These are phyloP conservation scores for Dactylellina haptotyla DNA, from an alignment of 2,329 filamentous ascomycete species.

Conservation along the genomic window DNA sequence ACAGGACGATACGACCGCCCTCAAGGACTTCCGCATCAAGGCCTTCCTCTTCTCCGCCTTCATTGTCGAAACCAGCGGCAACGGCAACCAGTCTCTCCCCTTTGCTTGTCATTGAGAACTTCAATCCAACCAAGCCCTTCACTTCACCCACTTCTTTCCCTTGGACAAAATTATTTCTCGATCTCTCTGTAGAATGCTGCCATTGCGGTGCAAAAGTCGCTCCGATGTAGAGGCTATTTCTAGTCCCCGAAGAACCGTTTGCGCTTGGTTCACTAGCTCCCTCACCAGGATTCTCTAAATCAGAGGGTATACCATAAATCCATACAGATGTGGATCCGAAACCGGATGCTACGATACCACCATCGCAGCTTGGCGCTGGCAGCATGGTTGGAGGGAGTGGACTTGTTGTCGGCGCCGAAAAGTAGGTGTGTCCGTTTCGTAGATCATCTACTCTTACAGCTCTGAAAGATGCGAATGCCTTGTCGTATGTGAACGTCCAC, in stretches of 20 bases:
- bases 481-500: constrained; percentile 82
- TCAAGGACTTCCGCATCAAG: constrained; percentile 77
- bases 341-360: constrained; percentile 77
- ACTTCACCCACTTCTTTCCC: constrained; percentile 74
- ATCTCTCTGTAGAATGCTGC: constrained; percentile 74
- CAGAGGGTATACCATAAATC: constrained; percentile 80
- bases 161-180: constrained; percentile 75
- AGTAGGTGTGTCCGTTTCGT: constrained; percentile 80
- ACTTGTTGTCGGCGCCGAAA: constrained; percentile 71
- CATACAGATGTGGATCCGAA: constrained; percentile 78
- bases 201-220: constrained; percentile 69
- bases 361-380: constrained; percentile 74
- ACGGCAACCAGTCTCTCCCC: constrained; percentile 74
- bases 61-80: constrained; percentile 72
- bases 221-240: constrained; percentile 53
- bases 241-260: constrained; percentile 43
- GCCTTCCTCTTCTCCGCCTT: constrained; percentile 66
- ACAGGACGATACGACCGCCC: constrained; percentile 75
- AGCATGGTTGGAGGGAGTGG: constrained; percentile 72
- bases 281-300: constrained; percentile 67
- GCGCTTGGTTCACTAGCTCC: constrained; percentile 50
- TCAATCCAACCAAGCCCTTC: constrained; percentile 73
- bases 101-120: constrained; percentile 70
- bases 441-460: constrained; percentile 79
- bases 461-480: constrained; percentile 79